A percentile compares a stretch with the other conserved stretches of the same genome.
Evolutionary conservation across 1,139 yeast genomes (phyloP).

Genomic region (Suhomyces anneliseae): DNA sequence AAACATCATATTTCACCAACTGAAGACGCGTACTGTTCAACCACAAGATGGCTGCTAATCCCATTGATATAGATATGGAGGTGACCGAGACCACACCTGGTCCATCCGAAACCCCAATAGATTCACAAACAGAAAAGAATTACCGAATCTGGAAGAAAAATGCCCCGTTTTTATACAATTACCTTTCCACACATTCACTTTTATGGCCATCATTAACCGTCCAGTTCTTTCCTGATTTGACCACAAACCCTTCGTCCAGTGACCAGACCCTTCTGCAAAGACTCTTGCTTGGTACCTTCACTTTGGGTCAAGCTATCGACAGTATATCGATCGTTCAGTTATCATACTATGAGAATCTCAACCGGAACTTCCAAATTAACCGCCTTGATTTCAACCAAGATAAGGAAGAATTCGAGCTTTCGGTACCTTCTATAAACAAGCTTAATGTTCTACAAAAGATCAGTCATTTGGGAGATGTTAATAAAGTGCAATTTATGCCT

Average conservation of each 20-base stretch:
- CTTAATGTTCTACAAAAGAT: constrained; percentile 39
- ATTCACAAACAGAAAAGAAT: constrained; percentile 30
- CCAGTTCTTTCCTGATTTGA: constrained; percentile 55
- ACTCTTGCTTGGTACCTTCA: constrained; percentile 43
- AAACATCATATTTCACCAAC: no score
- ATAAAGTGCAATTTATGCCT: constrained; percentile 41
- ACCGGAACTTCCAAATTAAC: constrained; percentile 30
- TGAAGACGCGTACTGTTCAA: not conserved
- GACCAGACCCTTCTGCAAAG: constrained; percentile 28
- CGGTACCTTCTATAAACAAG: constrained; percentile 24
- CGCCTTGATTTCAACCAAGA: constrained; percentile 40
- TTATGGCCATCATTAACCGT: constrained; percentile 58
- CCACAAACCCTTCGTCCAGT: constrained; percentile 3
- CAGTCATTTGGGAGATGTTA: constrained; percentile 47
- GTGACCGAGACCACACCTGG: not conserved
- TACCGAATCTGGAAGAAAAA: constrained; percentile 59
- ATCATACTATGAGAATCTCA: constrained; percentile 36
- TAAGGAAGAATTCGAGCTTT: constrained; percentile 42
- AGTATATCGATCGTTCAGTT: constrained; percentile 39
- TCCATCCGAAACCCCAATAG: constrained; percentile 19
- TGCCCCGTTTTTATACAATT: constrained; percentile 52
- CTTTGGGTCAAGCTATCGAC: constrained; percentile 45
- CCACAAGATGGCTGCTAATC: not conserved
- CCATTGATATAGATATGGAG: constrained; percentile 1
- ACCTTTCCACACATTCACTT: constrained; percentile 48